A percentile compares a stretch with the other conserved stretches of the same genome.
Conservation (phyloP, 2,329 filamentous ascomycete genomes). For the Penicillium polonicum region DNA sequence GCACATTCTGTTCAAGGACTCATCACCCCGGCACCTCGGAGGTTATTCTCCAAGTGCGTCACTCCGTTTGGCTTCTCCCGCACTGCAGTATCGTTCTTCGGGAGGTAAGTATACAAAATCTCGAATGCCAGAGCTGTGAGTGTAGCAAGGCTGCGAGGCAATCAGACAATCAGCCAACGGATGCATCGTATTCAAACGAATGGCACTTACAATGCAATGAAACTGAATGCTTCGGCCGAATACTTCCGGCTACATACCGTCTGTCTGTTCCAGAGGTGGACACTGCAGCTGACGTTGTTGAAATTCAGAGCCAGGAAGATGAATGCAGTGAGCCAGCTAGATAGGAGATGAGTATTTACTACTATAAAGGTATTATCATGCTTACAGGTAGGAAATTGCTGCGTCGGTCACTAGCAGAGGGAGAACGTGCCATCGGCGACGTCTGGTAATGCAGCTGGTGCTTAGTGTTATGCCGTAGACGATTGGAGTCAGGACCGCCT, state of each 20-base stretch:
- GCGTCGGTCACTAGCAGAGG: conserved; percentile 12
- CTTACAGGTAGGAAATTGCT: conserved; percentile 20
- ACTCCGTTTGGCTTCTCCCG: neutral
- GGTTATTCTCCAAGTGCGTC: neutral
- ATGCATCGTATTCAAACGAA: too few species aligned
- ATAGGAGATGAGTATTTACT: neutral
- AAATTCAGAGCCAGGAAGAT: conserved; percentile 21
- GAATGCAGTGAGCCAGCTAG: conserved; percentile 24
- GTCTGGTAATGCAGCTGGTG: conserved; percentile 9
- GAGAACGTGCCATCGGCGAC: conserved; percentile 13
- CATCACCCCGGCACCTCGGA: conserved; percentile 1
- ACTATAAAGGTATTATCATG: neutral
- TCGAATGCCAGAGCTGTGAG: neutral
- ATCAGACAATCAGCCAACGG: neutral
- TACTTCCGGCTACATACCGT: conserved; percentile 22
- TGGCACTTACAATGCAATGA: conserved; percentile 22
- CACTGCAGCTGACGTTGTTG: conserved; percentile 14
- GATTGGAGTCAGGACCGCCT: conserved; percentile 14
- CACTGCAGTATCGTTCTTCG: neutral
- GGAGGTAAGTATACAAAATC: neutral
- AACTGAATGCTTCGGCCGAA: conserved; percentile 20
- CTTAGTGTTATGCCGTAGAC: conserved; percentile 3
- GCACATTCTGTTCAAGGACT: neutral
- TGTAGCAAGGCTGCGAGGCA: neutral
- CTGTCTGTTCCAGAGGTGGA: conserved; percentile 18